A percentile compares a stretch with the other conserved stretches of the same genome.
Conservation (phyloP, 768 basidiomycete genomes). For the Wakefieldia striispora region DNA sequence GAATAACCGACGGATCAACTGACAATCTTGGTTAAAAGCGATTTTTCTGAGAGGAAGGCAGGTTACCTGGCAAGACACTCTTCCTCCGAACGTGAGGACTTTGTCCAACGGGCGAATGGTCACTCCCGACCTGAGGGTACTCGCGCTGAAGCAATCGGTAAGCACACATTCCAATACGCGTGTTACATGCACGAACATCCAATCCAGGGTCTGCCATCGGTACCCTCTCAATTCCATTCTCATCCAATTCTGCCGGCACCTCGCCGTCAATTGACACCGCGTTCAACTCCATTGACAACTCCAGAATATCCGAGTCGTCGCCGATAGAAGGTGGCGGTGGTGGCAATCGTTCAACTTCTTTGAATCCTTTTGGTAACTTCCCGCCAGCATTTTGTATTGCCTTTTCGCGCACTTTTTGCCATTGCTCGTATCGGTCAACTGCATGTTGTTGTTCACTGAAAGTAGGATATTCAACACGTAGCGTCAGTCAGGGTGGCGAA, state of each 20-base stretch:
- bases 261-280: conserved; percentile 75
- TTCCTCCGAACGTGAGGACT: conserved; percentile 90
- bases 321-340: conserved; percentile 75
- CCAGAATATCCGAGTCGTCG: conserved; percentile 84
- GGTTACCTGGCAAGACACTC: conserved; percentile 85
- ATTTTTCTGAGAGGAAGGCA: conserved; percentile 6
- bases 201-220: conserved; percentile 91
- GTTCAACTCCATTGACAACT: conserved; percentile 87
- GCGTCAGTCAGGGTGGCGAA: neutral
- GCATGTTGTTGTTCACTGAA: conserved; percentile 85
- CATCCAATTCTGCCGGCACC: conserved; percentile 65
- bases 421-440: conserved; percentile 80
- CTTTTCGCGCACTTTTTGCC: conserved; percentile 79
- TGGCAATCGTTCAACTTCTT: conserved; percentile 63
- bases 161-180: conserved; percentile 14
- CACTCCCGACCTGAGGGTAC: conserved; percentile 63
- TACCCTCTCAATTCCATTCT: conserved; percentile 81
- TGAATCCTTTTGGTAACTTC: conserved; percentile 68
- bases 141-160: conserved; percentile 47
- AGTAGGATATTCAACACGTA: conserved; percentile 1
- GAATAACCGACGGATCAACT: conserved; percentile 88
- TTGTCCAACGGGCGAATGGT: conserved; percentile 54
- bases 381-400: conserved; percentile 73
- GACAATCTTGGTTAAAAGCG: conserved; percentile 21
- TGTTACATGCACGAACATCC: conserved; percentile 56